Conservation (phyloP, 305 asterid species). For the Rubia tinctorum region DNA sequence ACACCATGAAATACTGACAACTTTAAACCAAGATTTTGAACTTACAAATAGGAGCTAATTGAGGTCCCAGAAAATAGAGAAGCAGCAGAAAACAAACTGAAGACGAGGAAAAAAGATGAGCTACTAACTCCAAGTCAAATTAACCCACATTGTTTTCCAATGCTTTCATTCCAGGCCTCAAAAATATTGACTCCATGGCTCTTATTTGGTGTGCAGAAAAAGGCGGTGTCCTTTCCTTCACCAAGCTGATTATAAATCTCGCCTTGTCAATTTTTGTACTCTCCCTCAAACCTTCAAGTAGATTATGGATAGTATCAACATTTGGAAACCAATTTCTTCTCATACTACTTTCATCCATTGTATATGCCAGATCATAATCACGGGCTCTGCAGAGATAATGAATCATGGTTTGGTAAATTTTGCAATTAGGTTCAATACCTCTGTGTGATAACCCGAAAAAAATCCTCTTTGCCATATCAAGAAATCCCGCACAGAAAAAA, state of each 20-base stretch:
- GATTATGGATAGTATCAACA: slow-evolving; percentile 40
- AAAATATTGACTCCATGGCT: slow-evolving; percentile 33
- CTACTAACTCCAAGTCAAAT: slow-evolving; percentile 14
- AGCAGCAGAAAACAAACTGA: slow-evolving; percentile 26
- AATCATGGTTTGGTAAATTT: slow-evolving; percentile 71
- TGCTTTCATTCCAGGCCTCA: slow-evolving; percentile 23
- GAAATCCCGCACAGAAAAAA: slow-evolving; percentile 44
- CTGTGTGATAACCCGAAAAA: slow-evolving; percentile 44
- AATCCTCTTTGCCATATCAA: slow-evolving; percentile 56
- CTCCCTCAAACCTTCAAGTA: slow-evolving; percentile 56
- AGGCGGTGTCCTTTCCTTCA: slow-evolving; percentile 38
- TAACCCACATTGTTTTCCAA: slow-evolving; percentile 7
- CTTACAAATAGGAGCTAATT: slow-evolving; percentile 25
- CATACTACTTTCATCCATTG: slow-evolving; percentile 62
- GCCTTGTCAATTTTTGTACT: slow-evolving; percentile 44
- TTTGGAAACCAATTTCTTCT: slow-evolving; percentile 70
- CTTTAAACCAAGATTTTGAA: neutral
- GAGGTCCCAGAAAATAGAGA: slow-evolving; percentile 19
- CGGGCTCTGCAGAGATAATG: slow-evolving; percentile 57
- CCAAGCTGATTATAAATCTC: slow-evolving; percentile 43
- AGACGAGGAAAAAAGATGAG: slow-evolving; percentile 10
- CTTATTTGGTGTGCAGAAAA: slow-evolving; percentile 24
- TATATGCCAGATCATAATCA: slow-evolving; percentile 51
- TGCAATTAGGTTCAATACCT: slow-evolving; percentile 66
- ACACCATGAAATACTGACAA: neutral